Evolutionary conservation across 345 rosid genomes (phyloP).

Genomic region (Lepidium didymum): DNA sequence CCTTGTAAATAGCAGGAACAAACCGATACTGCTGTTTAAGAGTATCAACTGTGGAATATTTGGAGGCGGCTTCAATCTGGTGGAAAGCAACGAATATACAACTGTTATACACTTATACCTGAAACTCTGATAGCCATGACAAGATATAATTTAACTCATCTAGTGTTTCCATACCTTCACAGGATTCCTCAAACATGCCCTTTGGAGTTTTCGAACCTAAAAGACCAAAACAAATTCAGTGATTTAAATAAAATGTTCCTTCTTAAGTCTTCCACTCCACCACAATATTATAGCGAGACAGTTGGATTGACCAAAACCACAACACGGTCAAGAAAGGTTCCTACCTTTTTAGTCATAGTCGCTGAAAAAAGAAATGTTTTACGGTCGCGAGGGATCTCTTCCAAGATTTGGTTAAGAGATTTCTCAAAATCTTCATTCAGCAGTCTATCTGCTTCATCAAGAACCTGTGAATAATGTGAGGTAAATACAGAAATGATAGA

Average conservation of each 20-base stretch:
- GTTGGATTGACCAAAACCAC: not conserved
- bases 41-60: slow-evolving; percentile 91
- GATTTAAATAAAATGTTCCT: slow-evolving; percentile 12
- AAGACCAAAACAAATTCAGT: not conserved
- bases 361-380: slow-evolving; percentile 92
- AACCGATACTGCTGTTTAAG: slow-evolving; percentile 75
- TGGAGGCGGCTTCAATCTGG: slow-evolving; percentile 90
- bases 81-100: slow-evolving; percentile 3
- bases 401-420: slow-evolving; percentile 71
- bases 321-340: not conserved
- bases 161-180: not conserved
- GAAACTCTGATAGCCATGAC: not conserved
- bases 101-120: not conserved
- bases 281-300: not conserved
- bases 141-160: not conserved
- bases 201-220: too few relatives aligned
- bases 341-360: slow-evolving; percentile 94
- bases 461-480: too few relatives aligned
- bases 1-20: slow-evolving; percentile 86
- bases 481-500: too few relatives aligned
- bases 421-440: not conserved
- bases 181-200: too few relatives aligned
- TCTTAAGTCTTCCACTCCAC: not conserved
- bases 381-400: slow-evolving; percentile 59
- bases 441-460: too few relatives aligned